These are phyloP conservation scores for Boletus coccyginus DNA, from an alignment of 768 basidiomycete genomes.

Conservation along the genomic window DNA sequence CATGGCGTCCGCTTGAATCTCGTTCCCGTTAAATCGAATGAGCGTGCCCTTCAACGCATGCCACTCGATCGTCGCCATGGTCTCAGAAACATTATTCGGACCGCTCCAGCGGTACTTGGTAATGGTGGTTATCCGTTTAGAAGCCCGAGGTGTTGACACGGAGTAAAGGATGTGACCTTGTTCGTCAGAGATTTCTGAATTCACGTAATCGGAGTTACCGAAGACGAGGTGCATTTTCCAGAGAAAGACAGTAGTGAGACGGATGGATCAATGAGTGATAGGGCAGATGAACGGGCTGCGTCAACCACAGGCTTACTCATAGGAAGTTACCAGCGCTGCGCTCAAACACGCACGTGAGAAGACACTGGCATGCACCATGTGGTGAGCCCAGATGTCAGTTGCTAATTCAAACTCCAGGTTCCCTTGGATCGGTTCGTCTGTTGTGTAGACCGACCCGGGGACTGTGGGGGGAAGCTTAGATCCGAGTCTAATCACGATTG, in stretches of 20 bases:
- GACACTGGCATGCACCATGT: slow-evolving; percentile 4
- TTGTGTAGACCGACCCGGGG: background rate
- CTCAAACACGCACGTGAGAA: slow-evolving; percentile 6
- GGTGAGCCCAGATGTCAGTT: slow-evolving; percentile 13
- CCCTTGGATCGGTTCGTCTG: background rate
- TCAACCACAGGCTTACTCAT: background rate
- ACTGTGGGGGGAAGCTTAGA: background rate
- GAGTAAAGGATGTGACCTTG: slow-evolving; percentile 20
- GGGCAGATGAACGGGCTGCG: background rate
- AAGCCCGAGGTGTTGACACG: slow-evolving; percentile 13
- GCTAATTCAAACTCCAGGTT: background rate
- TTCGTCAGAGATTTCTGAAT: slow-evolving; percentile 18
- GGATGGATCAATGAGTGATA: background rate
- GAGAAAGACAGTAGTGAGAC: background rate
- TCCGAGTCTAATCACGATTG: background rate
- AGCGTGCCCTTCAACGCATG: slow-evolving; percentile 24
- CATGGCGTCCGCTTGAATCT: slow-evolving; percentile 24
- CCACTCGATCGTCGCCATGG: slow-evolving; percentile 38
- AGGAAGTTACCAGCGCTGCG: background rate
- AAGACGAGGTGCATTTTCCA: slow-evolving; percentile 22
- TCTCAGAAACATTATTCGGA: slow-evolving; percentile 15
- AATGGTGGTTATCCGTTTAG: slow-evolving; percentile 22
- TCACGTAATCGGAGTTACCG: slow-evolving; percentile 18
- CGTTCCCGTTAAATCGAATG: slow-evolving; percentile 31
- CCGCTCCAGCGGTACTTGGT: slow-evolving; percentile 26